Evolutionary conservation across 768 basidiomycete species (phyloP).

Genomic region (Xerocomellus intermedius): DNA sequence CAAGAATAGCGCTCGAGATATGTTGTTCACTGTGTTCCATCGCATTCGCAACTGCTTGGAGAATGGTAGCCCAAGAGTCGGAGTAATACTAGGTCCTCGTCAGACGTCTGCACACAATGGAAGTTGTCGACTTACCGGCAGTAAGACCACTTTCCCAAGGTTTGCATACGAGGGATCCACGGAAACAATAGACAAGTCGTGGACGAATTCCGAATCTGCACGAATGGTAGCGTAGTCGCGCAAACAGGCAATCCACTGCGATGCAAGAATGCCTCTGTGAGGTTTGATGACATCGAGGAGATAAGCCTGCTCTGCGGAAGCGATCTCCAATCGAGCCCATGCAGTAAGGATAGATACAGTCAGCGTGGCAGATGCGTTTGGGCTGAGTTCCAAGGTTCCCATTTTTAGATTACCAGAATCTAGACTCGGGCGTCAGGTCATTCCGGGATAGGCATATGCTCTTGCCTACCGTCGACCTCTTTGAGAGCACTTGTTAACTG

Average conservation of each 20-base stretch:
- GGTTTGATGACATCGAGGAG: conserved; percentile 81
- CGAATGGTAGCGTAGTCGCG: conserved; percentile 91
- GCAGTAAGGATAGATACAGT: conserved; percentile 90
- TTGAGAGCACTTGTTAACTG: conserved; percentile 84
- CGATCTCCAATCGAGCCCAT: conserved; percentile 90
- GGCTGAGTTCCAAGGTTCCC: conserved; percentile 85
- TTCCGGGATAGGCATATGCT: background rate
- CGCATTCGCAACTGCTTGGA: conserved; percentile 80
- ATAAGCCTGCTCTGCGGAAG: conserved; percentile 71
- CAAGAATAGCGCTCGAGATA: conserved; percentile 81
- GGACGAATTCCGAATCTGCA: conserved; percentile 82
- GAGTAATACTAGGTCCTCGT: conserved; percentile 70
- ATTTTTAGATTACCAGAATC: conserved; percentile 82
- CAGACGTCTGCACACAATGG: background rate
- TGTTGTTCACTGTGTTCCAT: conserved; percentile 70
- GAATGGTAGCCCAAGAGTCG: conserved; percentile 74
- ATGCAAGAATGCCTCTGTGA: conserved; percentile 67
- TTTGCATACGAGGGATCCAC: conserved; percentile 84
- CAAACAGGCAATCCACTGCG: conserved; percentile 85
- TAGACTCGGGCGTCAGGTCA: conserved; percentile 33
- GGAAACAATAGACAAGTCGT: conserved; percentile 71
- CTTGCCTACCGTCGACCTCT: conserved; percentile 74
- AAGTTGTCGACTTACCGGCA: conserved; percentile 64
- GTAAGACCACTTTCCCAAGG: conserved; percentile 83
- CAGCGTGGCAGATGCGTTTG: conserved; percentile 94